A percentile compares a stretch with the other conserved stretches of the same genome.
Conservation (phyloP, 169 alveolate species). For the Cyclospora cayetanensis region DNA sequence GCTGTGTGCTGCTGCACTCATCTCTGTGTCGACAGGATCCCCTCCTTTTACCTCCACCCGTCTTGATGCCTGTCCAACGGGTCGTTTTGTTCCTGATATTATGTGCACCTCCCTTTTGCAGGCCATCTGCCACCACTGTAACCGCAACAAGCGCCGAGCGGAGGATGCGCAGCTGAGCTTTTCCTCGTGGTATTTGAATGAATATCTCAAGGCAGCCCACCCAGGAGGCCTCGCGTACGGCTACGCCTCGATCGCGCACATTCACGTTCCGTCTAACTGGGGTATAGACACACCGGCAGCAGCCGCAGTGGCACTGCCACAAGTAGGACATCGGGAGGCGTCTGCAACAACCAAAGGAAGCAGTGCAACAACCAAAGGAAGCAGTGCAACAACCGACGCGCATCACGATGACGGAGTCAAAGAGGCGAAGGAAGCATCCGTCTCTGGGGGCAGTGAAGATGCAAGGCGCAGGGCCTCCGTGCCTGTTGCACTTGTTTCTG, state of each 20-base stretch:
- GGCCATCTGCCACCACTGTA: slow-evolving; percentile 82
- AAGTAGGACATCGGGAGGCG: not conserved
- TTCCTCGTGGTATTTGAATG: slow-evolving; percentile 81
- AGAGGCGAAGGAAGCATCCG: not conserved
- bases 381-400: not conserved
- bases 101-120: too few relatives aligned
- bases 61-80: too few relatives aligned
- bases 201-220: slow-evolving; percentile 74
- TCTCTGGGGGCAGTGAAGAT: not conserved
- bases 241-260: slow-evolving; percentile 35
- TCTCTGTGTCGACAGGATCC: too few relatives aligned
- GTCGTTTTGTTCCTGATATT: too few relatives aligned
- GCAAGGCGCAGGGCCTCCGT: not conserved
- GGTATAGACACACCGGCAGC: not conserved
- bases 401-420: not conserved
- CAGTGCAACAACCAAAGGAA: not conserved
- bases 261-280: slow-evolving; percentile 8
- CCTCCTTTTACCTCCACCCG: too few relatives aligned
- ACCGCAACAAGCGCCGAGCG: slow-evolving; percentile 81
- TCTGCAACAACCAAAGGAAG: not conserved
- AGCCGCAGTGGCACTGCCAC: not conserved
- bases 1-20: not conserved
- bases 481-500: not conserved
- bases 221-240: slow-evolving; percentile 43
- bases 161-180: slow-evolving; percentile 84